Evolutionary conservation across 495 filamentous ascomycete species (phyloP).

Genomic region (Opeltia flavorubescens): DNA sequence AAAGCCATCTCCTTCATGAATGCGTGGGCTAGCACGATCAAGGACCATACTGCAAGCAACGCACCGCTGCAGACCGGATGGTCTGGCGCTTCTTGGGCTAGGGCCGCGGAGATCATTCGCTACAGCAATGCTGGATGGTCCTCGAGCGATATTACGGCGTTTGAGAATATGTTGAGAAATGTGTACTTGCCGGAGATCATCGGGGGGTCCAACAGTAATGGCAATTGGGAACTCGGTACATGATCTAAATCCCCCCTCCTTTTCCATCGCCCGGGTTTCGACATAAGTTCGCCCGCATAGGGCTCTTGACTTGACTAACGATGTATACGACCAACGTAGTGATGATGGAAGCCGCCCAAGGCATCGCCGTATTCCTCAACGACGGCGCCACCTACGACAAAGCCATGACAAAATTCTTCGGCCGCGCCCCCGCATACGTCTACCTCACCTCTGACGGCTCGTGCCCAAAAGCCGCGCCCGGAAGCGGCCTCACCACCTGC

Average conservation of each 20-base stretch:
- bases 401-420: constrained; percentile 15
- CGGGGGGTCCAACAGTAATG: constrained; percentile 13
- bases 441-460: constrained; percentile 14
- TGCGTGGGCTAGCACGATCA: constrained; percentile 12
- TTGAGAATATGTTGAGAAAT: constrained; percentile 16
- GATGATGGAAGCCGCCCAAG: constrained; percentile 18
- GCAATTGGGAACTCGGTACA: constrained; percentile 20
- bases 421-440: constrained; percentile 16
- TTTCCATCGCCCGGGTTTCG: neutral
- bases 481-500: neutral
- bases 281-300: too few relatives aligned
- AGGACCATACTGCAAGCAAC: constrained; percentile 18
- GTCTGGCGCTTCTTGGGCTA: constrained; percentile 17
- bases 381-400: constrained; percentile 13
- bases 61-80: constrained; percentile 18
- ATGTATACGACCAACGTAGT: constrained; percentile 7
- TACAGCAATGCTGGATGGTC: constrained; percentile 18
- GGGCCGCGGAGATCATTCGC: constrained; percentile 17
- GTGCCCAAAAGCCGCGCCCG: neutral
- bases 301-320: too few relatives aligned
- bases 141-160: constrained; percentile 7
- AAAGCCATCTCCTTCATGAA: constrained; percentile 19
- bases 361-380: constrained; percentile 18
- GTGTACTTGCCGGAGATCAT: constrained; percentile 19
- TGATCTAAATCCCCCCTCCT: neutral